These are phyloP conservation scores for Hibiscus trionum DNA, from an alignment of 345 rosid species.

Conservation along the genomic window DNA sequence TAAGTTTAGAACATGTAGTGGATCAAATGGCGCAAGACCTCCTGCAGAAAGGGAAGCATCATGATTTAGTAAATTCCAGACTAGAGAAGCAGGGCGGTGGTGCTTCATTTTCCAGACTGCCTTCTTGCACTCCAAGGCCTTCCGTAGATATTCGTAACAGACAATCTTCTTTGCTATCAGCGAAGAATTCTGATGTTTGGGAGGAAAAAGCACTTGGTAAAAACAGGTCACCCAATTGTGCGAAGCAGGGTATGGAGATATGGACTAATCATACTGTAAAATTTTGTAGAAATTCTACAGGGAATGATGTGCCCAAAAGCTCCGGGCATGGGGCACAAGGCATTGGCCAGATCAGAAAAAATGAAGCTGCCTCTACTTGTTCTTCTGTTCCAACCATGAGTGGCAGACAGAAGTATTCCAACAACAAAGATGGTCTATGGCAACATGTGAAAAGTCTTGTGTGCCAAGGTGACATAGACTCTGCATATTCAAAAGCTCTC, in stretches of 20 bases:
- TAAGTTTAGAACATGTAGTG: conserved; percentile 63
- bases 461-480: conserved; percentile 62
- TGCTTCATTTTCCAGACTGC: conserved; percentile 51
- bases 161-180: conserved; percentile 37
- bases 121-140: conserved; percentile 63
- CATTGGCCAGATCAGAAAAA: conserved; percentile 31
- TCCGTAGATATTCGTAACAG: conserved; percentile 46
- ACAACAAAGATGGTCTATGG: conserved; percentile 38
- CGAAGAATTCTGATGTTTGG: conserved; percentile 41
- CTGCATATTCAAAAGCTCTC: conserved; percentile 77
- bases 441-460: conserved; percentile 47
- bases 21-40: conserved; percentile 42
- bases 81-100: conserved; percentile 42
- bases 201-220: conserved; percentile 44
- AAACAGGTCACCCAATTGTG: conserved; percentile 37
- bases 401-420: conserved; percentile 29
- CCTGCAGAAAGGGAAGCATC: conserved; percentile 27
- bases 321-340: conserved; percentile 31
- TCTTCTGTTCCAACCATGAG: conserved; percentile 24
- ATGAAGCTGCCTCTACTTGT: conserved; percentile 28
- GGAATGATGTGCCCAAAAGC: conserved; percentile 41
- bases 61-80: conserved; percentile 38
- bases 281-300: conserved; percentile 25
- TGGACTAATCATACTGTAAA: conserved; percentile 31
- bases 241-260: conserved; percentile 37